Evolutionary conservation across 176 grass and related monocot genomes (phyloP), one percentile per base, ranked within the genome.

Genomic region (Thinopyrum elongatum): DNA sequence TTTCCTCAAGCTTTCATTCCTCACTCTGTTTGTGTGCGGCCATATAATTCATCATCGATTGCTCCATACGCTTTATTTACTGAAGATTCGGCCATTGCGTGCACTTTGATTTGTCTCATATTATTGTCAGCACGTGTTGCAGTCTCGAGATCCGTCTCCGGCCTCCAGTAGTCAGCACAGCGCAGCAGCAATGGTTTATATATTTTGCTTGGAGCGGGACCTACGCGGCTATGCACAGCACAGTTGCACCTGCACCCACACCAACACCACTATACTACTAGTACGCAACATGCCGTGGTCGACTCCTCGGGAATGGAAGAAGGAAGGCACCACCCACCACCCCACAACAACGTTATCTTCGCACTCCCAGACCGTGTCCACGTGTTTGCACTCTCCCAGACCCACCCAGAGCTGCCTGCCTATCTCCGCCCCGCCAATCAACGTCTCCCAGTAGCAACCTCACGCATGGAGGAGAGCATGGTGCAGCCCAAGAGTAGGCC

Each of bases 311-410:
- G 22, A 69, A 80, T 23, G 63, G 38, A 61, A 59, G 64, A 7
- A 42, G 70, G 42, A 33, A 33, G 31, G 34, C 34, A 35, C 34
- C 34, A 35, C 34, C 34, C 34, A 35, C 34, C 34, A 35, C 34
- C 34, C 34, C 72, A 57, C 53, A 8, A 22, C 1, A 76, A 87
- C 80, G 80, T 91, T 91, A 91, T 91, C 89, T 46, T 90, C 59
- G 31, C 21, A 66, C 0, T 1, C 55, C 55, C 7, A 65, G 13
- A 15, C 19, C 53, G 89, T 85, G 22, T 81, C 83, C 57, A 47
- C 44, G 80, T 53, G 82, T 72, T 17, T 34, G 83, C 78, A 78
- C 19, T 28, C 65, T n/a, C 10, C 38, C 28, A 17, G 23, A 57
- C 10, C 17, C 29, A 57, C 10, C 17, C 29, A 23, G 19, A 58